These are phyloP conservation scores for Neonectria magnoliae DNA, from an alignment of 2,329 filamentous ascomycete species.

Conservation along the genomic window DNA sequence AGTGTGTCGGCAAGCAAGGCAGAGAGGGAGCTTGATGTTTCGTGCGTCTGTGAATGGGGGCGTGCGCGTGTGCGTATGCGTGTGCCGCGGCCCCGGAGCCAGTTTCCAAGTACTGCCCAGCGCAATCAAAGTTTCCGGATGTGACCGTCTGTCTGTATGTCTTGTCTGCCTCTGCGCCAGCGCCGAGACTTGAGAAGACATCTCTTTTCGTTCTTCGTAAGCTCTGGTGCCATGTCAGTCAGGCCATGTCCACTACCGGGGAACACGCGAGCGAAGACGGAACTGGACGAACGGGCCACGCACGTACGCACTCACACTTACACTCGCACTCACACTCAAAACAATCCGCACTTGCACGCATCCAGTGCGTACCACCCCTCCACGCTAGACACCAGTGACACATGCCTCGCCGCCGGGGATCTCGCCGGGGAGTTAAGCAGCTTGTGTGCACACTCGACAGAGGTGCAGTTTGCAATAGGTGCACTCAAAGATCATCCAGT, in stretches of 20 bases:
- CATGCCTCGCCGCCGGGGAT: conserved; percentile 31
- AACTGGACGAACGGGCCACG: conserved; percentile 20
- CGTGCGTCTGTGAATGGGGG: conserved; percentile 28
- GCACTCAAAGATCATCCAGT: conserved; percentile 77
- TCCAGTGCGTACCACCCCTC: neutral
- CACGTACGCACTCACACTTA: conserved; percentile 3
- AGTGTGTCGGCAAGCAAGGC: conserved; percentile 2
- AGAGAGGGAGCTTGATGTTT: neutral
- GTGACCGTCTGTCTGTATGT: conserved; percentile 26
- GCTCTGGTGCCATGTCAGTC: conserved; percentile 36
- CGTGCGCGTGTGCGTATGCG: conserved; percentile 15
- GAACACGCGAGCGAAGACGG: conserved; percentile 29
- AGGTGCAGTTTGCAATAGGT: conserved; percentile 74
- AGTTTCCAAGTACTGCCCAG: conserved; percentile 38
- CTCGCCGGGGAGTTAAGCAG: conserved; percentile 36
- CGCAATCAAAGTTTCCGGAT: conserved; percentile 33
- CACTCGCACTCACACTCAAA: conserved; percentile 1
- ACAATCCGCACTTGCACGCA: neutral
- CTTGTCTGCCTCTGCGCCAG: conserved; percentile 30
- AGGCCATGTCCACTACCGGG: conserved; percentile 30
- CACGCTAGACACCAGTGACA: conserved; percentile 30
- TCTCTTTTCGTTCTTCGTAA: conserved; percentile 28
- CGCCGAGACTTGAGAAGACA: conserved; percentile 33
- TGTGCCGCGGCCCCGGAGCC: conserved; percentile 34
- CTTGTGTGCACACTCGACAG: conserved; percentile 66